Conservation (phyloP, 2,329 filamentous ascomycete genomes). For the Monilinia fructicola region DNA sequence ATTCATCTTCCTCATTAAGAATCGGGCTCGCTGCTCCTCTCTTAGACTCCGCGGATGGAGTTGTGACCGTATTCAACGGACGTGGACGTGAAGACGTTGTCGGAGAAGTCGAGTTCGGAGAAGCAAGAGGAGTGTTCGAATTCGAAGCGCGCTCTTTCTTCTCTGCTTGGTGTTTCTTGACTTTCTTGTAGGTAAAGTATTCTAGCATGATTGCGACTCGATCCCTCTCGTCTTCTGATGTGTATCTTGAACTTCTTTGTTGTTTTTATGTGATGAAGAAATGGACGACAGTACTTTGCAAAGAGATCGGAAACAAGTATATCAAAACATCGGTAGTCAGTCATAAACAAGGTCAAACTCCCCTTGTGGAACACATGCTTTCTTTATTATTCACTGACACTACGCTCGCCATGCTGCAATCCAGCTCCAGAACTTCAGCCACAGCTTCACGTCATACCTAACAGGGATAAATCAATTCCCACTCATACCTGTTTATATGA, state of each 20-base stretch:
- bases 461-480: background rate
- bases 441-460: constrained; percentile 20
- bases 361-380: constrained; percentile 7
- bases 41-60: constrained; percentile 24
- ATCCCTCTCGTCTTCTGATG: background rate
- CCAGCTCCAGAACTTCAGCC: background rate
- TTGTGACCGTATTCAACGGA: constrained; percentile 6
- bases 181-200: constrained; percentile 62
- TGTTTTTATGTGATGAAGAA: background rate
- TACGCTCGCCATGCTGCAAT: background rate
- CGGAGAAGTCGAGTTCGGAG: constrained; percentile 3
- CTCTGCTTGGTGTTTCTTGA: constrained; percentile 58
- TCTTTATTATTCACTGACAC: constrained; percentile 1
- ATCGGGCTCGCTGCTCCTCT: constrained; percentile 43
- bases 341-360: background rate
- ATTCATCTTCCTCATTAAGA: constrained; percentile 57
- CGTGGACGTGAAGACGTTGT: constrained; percentile 1
- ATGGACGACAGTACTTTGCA: background rate
- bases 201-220: constrained; percentile 54
- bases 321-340: constrained; percentile 1
- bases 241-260: background rate
- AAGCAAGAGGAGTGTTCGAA: constrained; percentile 22
- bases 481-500: background rate
- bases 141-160: constrained; percentile 39
- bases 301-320: background rate